These are phyloP conservation scores for Thermoascus crustaceus DNA, from an alignment of 2,329 filamentous ascomycete species.

Conservation along the genomic window DNA sequence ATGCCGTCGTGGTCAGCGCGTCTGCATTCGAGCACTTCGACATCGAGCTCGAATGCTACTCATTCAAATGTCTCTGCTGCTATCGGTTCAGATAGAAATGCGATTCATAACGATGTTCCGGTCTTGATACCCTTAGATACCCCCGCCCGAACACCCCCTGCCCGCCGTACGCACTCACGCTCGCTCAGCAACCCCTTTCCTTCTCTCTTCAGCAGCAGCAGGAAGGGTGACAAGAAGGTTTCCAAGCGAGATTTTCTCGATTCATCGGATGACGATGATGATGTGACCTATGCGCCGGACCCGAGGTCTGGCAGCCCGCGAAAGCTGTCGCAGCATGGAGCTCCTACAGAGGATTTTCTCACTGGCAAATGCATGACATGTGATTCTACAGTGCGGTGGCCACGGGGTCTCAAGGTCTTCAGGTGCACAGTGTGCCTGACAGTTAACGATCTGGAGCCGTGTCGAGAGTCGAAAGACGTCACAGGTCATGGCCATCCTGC, in stretches of 20 bases:
- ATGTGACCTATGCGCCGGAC: constrained; percentile 26
- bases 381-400: constrained; percentile 72
- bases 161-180: constrained; percentile 44
- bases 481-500: constrained; percentile 11
- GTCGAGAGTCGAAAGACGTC: constrained; percentile 16
- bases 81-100: too few relatives aligned
- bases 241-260: constrained; percentile 35
- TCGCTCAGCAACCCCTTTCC: constrained; percentile 77
- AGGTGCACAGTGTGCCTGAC: constrained; percentile 77
- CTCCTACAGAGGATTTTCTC: constrained; percentile 51
- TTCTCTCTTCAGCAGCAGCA: constrained; percentile 54
- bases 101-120: constrained; percentile 20
- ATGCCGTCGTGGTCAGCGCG: constrained; percentile 30
- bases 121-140: constrained; percentile 11
- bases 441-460: constrained; percentile 66
- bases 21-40: constrained; percentile 21
- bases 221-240: constrained; percentile 46
- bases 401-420: constrained; percentile 62
- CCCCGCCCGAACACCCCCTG: constrained; percentile 12
- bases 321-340: constrained; percentile 24
- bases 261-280: constrained; percentile 41
- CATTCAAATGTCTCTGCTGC: too few relatives aligned
- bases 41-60: constrained; percentile 12
- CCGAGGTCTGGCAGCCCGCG: constrained; percentile 31
- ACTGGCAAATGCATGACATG: constrained; percentile 80